phyloP scores from a whole-genome alignment of 176 grass and related monocot genomes.

The Urochloa ruziziensis region DNA sequence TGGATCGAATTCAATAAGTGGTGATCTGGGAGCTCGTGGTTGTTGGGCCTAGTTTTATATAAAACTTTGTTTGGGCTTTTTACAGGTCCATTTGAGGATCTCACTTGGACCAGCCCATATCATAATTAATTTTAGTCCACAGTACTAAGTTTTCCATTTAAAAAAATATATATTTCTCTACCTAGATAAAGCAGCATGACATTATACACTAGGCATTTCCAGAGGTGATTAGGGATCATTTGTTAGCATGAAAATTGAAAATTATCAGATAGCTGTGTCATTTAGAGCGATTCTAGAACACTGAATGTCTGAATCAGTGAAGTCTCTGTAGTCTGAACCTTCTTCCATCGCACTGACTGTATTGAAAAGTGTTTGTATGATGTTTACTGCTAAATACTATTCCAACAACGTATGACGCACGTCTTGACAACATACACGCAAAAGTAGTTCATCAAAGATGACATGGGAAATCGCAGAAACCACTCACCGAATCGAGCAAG shows the following conservation, averaged over 20 bases:
- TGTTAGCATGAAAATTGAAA: background rate
- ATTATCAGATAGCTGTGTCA: background rate
- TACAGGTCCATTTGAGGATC: background rate
- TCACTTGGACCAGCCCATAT: background rate
- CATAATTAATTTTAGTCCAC: background rate
- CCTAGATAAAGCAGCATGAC: background rate
- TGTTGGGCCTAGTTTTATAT: background rate
- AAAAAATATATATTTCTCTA: too few species aligned
- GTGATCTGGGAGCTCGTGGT: background rate
- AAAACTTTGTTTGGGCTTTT: background rate
- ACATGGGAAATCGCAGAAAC: background rate
- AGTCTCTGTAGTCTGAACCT: background rate
- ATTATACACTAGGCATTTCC: background rate
- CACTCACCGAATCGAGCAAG: constrained; percentile 69
- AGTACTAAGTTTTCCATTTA: too few species aligned
- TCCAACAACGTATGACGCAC: background rate
- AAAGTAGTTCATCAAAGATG: background rate
- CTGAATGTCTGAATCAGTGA: background rate
- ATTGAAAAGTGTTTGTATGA: background rate
- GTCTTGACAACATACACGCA: background rate
- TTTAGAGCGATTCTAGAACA: background rate
- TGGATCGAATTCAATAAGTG: background rate
- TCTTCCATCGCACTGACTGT: background rate
- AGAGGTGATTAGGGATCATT: background rate
- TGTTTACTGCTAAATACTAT: background rate